Evolutionary conservation across 140 eudicot genomes (phyloP), one percentile per base, ranked within the genome.

Genomic region (Flaveria floridana): DNA sequence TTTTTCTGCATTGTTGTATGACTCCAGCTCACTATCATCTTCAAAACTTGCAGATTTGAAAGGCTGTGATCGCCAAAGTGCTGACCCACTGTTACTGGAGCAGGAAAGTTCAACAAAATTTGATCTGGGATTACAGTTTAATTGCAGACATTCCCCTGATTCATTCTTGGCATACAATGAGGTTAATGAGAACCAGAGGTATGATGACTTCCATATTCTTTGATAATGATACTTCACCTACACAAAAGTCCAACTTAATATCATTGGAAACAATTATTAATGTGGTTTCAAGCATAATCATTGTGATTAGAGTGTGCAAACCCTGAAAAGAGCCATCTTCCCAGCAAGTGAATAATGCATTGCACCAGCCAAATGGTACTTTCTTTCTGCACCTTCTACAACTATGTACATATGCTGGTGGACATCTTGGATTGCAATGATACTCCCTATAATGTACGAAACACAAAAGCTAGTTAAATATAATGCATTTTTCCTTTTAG

Each of bases 241-340:
- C 50, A 82, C 42, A 39, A 74, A 79, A 39, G 55, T 68, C 62
- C 23, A 37, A 74, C 16, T 47, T 63, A 28, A 63, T 15, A 63
- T 63, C 21, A 63, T 55, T 19, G 19, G 50, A 65, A 39, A 37
- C 71, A 65, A 39, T 18, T 41, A 65, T 39, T 37, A 65, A 16
- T 10, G 28, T 37, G n/a, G 26, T 65, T 65, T 65, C 23, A 28
- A 63, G 68, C 46, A 28, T 65, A 63, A 19, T 25, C 12, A 50
- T 70, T 42, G 44, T 70, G 69, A 83, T 18, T 9, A 75, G 68
- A 75, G 59, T 65, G 18, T 56, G 57, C 86, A 26, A 82, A 90
- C 99, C 90, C 87, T 90, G 87, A 94, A 94, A 84, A 94, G 95
- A 71, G 97, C 89, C 80, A 81, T 82, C 71, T 90, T 83, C 50